Evolutionary conservation across 2,329 filamentous ascomycete species (phyloP), one percentile per base, ranked within the genome.

Genomic region (Sordariomycetes sp.): DNA sequence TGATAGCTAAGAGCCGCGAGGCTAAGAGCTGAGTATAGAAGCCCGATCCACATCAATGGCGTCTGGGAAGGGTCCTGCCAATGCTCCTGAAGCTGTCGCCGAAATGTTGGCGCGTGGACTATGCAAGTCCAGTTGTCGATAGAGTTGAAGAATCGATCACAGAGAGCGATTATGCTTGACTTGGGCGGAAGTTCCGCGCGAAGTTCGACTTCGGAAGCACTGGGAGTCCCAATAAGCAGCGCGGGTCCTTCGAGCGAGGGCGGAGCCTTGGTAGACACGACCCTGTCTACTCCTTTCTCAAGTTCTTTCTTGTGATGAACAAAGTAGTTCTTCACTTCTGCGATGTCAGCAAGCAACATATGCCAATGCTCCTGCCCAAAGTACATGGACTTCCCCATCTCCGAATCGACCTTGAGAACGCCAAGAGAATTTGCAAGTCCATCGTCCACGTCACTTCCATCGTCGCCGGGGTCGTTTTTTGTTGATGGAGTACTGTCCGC

Each of bases 321-420:
- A 66, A 96, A 97, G 73, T 94, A 97, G 64, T 87, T 92, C 68
- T 93, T 96, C 28, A 99, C 93, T 74, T 99, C 94, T 11, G 89
- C 79, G 62, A 99, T 94, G 70, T 92, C 89, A 64, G 83, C 79
- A 58, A 95, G 74, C 57, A 95, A 83, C 46, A 86, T 83, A 65
- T 89, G 86, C 90, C 90, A 95, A 70, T 94, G 88, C 58, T 89
- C 86, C 63, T 90, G 87, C 59, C 89, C 90, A 61, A 93, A 76
- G 68, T 94, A 95, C 73, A 89, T 83, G 25, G 87, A 87, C 70
- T 90, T 90, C 58, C 83, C 86, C 65, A 88, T 88, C 67, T 88
- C 88, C 24, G 79, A 72, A 65, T 92, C 88, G 62, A 96, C 86
- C 67, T 91, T 92, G 67, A 96, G 80, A 53, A 91, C 79, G n/a